Conservation (phyloP, 2,329 filamentous ascomycete genomes). For the Alternaria viburni region DNA sequence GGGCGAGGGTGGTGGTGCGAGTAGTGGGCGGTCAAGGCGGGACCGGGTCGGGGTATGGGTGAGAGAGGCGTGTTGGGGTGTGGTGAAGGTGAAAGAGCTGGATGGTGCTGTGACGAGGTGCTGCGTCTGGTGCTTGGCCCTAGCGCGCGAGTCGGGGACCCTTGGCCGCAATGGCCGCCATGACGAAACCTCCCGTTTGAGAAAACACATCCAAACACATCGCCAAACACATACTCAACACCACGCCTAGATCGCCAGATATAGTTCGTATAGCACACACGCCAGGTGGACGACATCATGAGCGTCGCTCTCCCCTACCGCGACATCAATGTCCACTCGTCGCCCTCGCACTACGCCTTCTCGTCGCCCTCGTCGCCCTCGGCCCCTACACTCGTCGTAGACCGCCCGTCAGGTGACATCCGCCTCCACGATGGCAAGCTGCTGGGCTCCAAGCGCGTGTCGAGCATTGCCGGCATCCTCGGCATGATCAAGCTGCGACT, state of each 20-base stretch:
- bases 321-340: conserved; percentile 96
- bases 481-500: conserved; percentile 92
- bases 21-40: background rate
- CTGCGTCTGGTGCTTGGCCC: conserved; percentile 11
- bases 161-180: conserved; percentile 17
- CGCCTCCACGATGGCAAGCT: conserved; percentile 81
- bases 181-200: conserved; percentile 23
- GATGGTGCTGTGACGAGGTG: conserved; percentile 22
- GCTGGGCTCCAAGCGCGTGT: conserved; percentile 80
- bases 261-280: too few species aligned
- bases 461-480: conserved; percentile 92
- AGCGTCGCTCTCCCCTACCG: conserved; percentile 74
- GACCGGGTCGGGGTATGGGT: background rate
- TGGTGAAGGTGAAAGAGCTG: conserved; percentile 16
- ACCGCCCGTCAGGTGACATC: conserved; percentile 90
- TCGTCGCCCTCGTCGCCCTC: conserved; percentile 92
- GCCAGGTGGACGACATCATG: conserved; percentile 47
- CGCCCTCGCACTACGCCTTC: conserved; percentile 92
- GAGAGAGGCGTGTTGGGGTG: conserved; percentile 1
- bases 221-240: conserved; percentile 1
- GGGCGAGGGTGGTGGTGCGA: background rate
- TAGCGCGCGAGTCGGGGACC: conserved; percentile 15
- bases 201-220: conserved; percentile 2
- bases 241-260: background rate
- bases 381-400: conserved; percentile 84